Evolutionary conservation across 2,329 filamentous ascomycete genomes (phyloP), one percentile per base, ranked within the genome.

Genomic region (Helicocarpus griseus): DNA sequence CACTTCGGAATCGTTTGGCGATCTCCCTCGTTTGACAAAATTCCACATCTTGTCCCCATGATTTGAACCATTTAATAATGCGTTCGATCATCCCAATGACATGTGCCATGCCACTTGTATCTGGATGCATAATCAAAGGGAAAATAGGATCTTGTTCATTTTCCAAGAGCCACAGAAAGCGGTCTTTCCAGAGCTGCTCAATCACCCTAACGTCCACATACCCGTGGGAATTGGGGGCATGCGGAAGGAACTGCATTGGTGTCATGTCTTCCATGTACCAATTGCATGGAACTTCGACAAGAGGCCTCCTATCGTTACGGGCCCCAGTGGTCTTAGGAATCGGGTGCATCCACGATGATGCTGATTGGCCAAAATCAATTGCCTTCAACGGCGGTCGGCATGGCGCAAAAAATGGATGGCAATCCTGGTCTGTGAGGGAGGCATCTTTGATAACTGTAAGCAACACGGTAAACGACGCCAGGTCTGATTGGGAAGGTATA

Each of bases 131-230:
- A 2, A 77, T 65, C 24, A 77, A 58, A 31, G 70, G 70, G 48
- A 76, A 76, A 0, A 76, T 61, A 43, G 45, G 17, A 5, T 39
- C 47, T 41, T 39, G n/a, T 41, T 62, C 60, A 29, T 73, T 69
- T 47, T 73, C 68, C 52, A 70, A 70, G n/a, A 81, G 66, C 71
- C 74, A 83, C 54, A 76, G 69, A 57, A 82, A 80, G 11, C 77
- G 72, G 57, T 81, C 79, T 57, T 71, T 75, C 80, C 80, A 83
- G 69, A 82, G 77, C 53, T 76, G 70, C 67, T 83, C 79, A 26
- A 83, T 73, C 1, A 77, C 70, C 8, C 74, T 69, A 4, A 76
- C 73, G 49, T 78, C 76, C 0, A 82, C 78, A 58, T 81, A 83
- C 1, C 80, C 80, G 40, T 77, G 74, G 2, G 73, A 77, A 54